Evolutionary conservation across 140 eudicot species (phyloP), one percentile per base, ranked within the genome.

Genomic region (Cichorium intybus): DNA sequence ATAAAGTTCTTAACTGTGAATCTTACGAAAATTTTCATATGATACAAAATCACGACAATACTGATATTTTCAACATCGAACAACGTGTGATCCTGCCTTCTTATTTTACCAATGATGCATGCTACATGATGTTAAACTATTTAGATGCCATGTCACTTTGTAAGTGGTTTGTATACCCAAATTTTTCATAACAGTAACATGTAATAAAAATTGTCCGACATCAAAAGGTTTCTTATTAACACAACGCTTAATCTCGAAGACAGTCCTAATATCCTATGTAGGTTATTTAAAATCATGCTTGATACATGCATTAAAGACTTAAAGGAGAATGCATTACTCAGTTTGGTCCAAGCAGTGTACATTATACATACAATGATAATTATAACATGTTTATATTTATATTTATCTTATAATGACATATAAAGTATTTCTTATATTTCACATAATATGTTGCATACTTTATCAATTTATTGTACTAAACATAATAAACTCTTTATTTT

Each of bases 181-280:
- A 27, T 61, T 60, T 15, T 64, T 33, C 37, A 31, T 31, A 31
- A 31, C 37, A 3, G 37, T 31, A 31, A 31, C 37, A 7, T 31
- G 37, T 31, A 75, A 75, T 33, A 43, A 69, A 3, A 5, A 5
- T 3, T 75, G 71, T 75, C 41, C 11, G 0, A 75, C n/a, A 60
- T 75, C 2, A 10, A 3, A 10, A 49, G 17, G n/a, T 1, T 47
- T 47, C 4, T 47, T 8, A 11, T 5, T 0, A 17, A 47, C 16
- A 0, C 2, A 5, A 10, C 5, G 3, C 53, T 1, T 2, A 15
- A 17, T 11, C 24, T 18, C 0, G 55, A 57, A 6, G 26, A 59
- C 21, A 21, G 69, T 15, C 70, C 71, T 1, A 51, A 47, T 12
- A 17, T 11, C n/a, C n/a, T n/a, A n/a, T n/a, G n/a, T n/a, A 47